phyloP scores from a whole-genome alignment of 176 grass and related monocot genomes.

The Avena eriantha region DNA sequence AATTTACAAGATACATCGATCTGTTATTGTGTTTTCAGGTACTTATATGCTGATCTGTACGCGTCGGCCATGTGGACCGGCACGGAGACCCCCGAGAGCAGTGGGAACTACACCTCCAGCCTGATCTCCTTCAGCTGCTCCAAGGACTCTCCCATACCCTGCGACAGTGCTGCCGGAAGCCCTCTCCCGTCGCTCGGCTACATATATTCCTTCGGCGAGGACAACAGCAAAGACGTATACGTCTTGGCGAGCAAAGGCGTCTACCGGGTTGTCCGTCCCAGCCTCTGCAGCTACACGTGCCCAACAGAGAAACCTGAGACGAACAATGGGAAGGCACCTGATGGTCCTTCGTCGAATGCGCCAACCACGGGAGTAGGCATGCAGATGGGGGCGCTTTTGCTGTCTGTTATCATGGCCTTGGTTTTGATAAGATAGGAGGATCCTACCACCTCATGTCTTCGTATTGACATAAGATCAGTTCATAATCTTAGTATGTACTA shows the following conservation, averaged over 20 bases:
- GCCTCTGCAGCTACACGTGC: conserved; percentile 68
- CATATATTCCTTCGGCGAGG: conserved; percentile 81
- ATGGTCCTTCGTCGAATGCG: conserved; percentile 46
- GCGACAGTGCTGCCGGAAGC: conserved; percentile 53
- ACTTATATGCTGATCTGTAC: conserved; percentile 77
- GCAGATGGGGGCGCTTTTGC: conserved; percentile 19
- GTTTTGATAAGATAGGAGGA: conserved; percentile 47
- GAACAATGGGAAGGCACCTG: conserved; percentile 11
- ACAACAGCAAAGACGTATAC: conserved; percentile 84
- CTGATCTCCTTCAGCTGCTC: conserved; percentile 66
- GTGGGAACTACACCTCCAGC: conserved; percentile 64
- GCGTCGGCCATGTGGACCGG: conserved; percentile 65
- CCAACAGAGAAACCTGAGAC: conserved; percentile 57
- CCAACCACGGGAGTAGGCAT: conserved; percentile 7
- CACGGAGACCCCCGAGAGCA: conserved; percentile 67
- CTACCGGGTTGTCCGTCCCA: conserved; percentile 78
- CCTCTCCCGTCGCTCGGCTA: conserved; percentile 64
- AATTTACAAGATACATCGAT: not conserved
- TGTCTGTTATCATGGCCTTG: conserved; percentile 39
- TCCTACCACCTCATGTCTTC: not conserved
- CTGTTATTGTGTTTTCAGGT: conserved; percentile 52
- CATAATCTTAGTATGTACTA: not conserved
- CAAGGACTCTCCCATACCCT: conserved; percentile 57
- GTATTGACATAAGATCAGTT: not conserved
- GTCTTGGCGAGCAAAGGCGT: conserved; percentile 70